A percentile compares a stretch with the other conserved stretches of the same genome.
phyloP scores from a whole-genome alignment of 2,329 filamentous ascomycete species.

The Passalora sequoiae region DNA sequence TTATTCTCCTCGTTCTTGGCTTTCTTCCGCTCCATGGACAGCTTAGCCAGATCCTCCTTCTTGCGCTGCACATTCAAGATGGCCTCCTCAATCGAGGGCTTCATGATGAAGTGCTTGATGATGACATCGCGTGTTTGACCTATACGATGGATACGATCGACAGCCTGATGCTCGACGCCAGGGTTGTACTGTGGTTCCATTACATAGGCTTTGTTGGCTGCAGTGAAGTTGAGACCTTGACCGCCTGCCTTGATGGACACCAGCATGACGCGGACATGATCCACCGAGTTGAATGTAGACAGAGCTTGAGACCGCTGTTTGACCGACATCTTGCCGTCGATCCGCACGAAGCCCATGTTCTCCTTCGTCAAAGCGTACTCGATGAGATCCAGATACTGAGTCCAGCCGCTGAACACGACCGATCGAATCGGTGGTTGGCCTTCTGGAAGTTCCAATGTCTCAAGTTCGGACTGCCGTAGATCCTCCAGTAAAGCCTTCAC shows the following conservation, averaged over 20 bases:
- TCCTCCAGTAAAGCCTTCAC: conserved; percentile 76
- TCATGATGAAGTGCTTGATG: conserved; percentile 88
- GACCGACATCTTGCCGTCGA: conserved; percentile 85
- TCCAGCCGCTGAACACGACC: conserved; percentile 96
- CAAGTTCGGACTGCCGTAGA: conserved; percentile 59
- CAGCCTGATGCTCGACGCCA: conserved; percentile 85
- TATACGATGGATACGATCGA: conserved; percentile 86
- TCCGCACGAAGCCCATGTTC: conserved; percentile 66
- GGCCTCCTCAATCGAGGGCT: conserved; percentile 85
- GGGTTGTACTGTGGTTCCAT: conserved; percentile 99
- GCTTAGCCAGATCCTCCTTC: conserved; percentile 83
- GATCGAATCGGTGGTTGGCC: conserved; percentile 67
- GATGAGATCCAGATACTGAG: conserved; percentile 87
- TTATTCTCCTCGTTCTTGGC: conserved; percentile 59
- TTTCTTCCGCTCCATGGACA: conserved; percentile 65
- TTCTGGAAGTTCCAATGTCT: conserved; percentile 56
- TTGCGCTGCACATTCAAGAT: conserved; percentile 85
- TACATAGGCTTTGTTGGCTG: conserved; percentile 81
- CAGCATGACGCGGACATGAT: conserved; percentile 69
- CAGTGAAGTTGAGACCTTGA: conserved; percentile 82
- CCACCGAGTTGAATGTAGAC: conserved; percentile 69
- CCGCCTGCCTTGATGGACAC: conserved; percentile 91
- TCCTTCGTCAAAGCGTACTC: conserved; percentile 68
- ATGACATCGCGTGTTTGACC: conserved; percentile 84
- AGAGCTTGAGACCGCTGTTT: conserved; percentile 68